phyloP scores from a whole-genome alignment of 345 rosid genomes.

The Populus davidiana region DNA sequence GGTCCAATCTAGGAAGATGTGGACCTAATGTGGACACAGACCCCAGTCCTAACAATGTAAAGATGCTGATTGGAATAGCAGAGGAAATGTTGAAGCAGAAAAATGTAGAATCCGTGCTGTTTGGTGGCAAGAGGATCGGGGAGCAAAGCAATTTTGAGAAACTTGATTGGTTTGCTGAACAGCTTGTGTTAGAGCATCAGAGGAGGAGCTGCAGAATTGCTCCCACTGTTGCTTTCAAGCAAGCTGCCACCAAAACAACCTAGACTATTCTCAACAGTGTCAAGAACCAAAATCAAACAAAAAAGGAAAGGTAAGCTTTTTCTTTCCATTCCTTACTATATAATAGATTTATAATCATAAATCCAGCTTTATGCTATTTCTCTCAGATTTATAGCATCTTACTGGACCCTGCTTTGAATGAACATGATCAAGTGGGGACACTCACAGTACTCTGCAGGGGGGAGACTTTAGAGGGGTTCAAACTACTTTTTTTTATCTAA shows the following conservation, averaged over 20 bases:
- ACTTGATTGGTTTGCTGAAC: slow-evolving; percentile 82
- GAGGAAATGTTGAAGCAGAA: slow-evolving; percentile 97
- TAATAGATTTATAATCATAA: background rate
- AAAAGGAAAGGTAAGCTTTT: slow-evolving; percentile 30
- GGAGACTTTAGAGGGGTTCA: background rate
- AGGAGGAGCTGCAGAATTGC: slow-evolving; percentile 89
- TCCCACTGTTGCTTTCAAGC: slow-evolving; percentile 98
- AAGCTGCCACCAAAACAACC: slow-evolving; percentile 43
- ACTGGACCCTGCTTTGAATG: slow-evolving; percentile 21
- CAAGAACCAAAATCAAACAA: slow-evolving; percentile 21
- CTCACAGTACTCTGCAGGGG: background rate
- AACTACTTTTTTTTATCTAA: background rate
- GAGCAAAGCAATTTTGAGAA: slow-evolving; percentile 77
- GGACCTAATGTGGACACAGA: slow-evolving; percentile 68
- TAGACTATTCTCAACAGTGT: slow-evolving; percentile 30
- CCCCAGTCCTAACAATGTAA: slow-evolving; percentile 63
- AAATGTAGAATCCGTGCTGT: slow-evolving; percentile 86
- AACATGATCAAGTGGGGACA: slow-evolving; percentile 22
- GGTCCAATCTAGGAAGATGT: slow-evolving; percentile 65
- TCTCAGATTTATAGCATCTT: background rate
- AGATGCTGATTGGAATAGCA: slow-evolving; percentile 62
- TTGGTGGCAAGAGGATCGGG: slow-evolving; percentile 76
- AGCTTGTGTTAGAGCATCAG: slow-evolving; percentile 86
- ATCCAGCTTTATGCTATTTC: background rate
- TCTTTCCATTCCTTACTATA: background rate